A percentile compares a stretch with the other conserved stretches of the same genome.
These are phyloP conservation scores for Takakia lepidozioides DNA, from an alignment of 225 moss, liverwort and hornwort genomes.

Conservation along the genomic window DNA sequence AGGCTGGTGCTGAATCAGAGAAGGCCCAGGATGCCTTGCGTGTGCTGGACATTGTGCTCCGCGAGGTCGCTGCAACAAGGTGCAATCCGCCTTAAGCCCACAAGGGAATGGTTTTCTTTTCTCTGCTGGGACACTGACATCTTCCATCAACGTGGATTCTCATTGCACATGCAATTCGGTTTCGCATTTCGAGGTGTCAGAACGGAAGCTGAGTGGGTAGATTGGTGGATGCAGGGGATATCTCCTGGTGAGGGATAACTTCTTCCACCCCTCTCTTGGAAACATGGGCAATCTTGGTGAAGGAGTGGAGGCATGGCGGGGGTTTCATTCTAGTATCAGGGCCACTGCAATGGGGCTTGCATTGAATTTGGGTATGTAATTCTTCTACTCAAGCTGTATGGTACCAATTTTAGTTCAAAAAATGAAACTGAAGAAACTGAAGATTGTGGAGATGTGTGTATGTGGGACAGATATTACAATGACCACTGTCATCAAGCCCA, in stretches of 20 bases:
- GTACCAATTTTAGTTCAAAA: too few relatives aligned
- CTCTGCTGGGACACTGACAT: too few relatives aligned
- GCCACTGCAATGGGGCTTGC: conserved; percentile 64
- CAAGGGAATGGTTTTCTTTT: too few relatives aligned
- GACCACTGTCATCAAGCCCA: conserved; percentile 80
- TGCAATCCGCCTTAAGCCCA: too few relatives aligned
- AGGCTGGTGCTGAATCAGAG: conserved; percentile 28
- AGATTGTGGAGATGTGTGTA: neutral
- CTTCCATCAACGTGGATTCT: too few relatives aligned
- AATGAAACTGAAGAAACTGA: too few relatives aligned
- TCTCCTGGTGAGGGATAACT: conserved; percentile 78
- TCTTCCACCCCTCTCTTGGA: conserved; percentile 70
- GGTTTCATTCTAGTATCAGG: conserved; percentile 81
- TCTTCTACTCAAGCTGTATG: too few relatives aligned
- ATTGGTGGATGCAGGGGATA: conserved; percentile 47
- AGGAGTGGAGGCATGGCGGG: conserved; percentile 90
- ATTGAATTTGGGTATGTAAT: conserved; percentile 86
- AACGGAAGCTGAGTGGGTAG: too few relatives aligned
- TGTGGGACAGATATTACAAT: conserved; percentile 62
- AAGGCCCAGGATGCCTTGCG: conserved; percentile 75
- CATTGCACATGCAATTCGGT: too few relatives aligned
- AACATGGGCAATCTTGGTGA: conserved; percentile 60
- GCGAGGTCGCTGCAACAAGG: conserved; percentile 89
- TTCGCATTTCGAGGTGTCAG: too few relatives aligned
- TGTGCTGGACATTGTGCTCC: conserved; percentile 83